Evolutionary conservation across 768 basidiomycete genomes (phyloP).

Genomic region (Dentipellis fragilis): DNA sequence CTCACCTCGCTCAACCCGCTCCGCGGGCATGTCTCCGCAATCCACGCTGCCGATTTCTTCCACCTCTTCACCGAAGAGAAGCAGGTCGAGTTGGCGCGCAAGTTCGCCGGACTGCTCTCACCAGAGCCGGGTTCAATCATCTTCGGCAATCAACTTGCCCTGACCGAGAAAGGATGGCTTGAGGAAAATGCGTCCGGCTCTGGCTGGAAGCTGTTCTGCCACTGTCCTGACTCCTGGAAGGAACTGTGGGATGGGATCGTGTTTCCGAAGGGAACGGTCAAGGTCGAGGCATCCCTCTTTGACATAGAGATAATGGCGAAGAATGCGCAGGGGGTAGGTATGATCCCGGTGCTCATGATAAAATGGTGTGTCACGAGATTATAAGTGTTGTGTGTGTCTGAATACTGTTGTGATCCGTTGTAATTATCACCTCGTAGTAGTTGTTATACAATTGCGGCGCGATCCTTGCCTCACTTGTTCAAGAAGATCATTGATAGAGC

Average conservation of each 20-base stretch:
- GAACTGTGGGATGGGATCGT: slow-evolving; percentile 25
- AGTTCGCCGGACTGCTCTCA: slow-evolving; percentile 32
- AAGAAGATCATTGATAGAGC: too few species aligned
- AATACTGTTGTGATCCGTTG: too few species aligned
- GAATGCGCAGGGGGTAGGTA: too few species aligned
- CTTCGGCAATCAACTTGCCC: slow-evolving; percentile 31
- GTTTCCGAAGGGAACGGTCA: slow-evolving; percentile 1
- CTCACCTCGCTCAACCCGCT: slow-evolving; percentile 35
- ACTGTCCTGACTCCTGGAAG: slow-evolving; percentile 26
- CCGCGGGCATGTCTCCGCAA: slow-evolving; percentile 33
- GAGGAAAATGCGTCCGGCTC: not conserved
- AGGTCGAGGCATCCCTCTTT: slow-evolving; percentile 1
- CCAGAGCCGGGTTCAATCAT: slow-evolving; percentile 34
- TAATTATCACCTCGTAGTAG: too few species aligned
- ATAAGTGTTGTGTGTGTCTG: too few species aligned
- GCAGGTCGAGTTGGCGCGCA: slow-evolving; percentile 31
- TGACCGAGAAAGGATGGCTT: slow-evolving; percentile 21
- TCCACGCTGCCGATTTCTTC: slow-evolving; percentile 44
- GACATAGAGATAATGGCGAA: too few species aligned
- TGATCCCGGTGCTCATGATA: too few species aligned
- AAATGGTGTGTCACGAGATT: too few species aligned
- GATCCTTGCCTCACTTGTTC: too few species aligned
- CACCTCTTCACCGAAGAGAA: slow-evolving; percentile 32
- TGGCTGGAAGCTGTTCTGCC: slow-evolving; percentile 17
- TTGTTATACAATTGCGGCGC: too few species aligned